These are phyloP conservation scores for Thinopyrum elongatum DNA, from an alignment of 176 grass and related monocot species.

Conservation along the genomic window DNA sequence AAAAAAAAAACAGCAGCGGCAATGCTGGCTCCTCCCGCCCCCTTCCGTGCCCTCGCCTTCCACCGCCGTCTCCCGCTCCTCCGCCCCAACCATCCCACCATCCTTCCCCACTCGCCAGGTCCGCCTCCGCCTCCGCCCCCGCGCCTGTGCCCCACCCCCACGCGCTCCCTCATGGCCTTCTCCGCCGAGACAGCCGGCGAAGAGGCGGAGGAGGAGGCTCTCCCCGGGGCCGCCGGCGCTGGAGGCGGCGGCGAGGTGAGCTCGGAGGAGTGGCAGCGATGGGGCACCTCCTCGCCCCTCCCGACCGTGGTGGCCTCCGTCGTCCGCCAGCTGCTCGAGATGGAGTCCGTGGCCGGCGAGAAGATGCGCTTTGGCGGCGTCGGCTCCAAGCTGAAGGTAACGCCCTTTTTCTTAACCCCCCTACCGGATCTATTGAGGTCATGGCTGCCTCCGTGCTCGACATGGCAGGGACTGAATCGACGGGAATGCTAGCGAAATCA, in stretches of 20 bases:
- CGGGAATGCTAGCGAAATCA: background rate
- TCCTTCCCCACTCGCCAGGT: background rate
- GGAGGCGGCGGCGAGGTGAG: constrained; percentile 33
- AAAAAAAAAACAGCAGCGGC: constrained; percentile 15
- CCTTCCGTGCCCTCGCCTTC: constrained; percentile 33
- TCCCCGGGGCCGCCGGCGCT: background rate
- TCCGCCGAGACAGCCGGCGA: constrained; percentile 25
- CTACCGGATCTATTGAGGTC: background rate
- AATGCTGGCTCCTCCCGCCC: constrained; percentile 40
- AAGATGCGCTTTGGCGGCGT: constrained; percentile 76
- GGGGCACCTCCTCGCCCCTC: constrained; percentile 76
- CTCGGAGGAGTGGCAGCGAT: constrained; percentile 64
- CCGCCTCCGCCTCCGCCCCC: constrained; percentile 2
- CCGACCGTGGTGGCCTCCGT: constrained; percentile 45
- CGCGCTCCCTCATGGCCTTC: constrained; percentile 26
- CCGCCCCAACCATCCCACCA: background rate
- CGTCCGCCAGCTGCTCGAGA: constrained; percentile 49
- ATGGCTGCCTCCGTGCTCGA: background rate
- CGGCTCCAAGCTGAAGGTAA: constrained; percentile 75
- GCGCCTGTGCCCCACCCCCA: background rate
- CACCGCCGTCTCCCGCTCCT: constrained; percentile 21
- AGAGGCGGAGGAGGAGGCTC: constrained; percentile 22
- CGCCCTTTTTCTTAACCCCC: background rate
- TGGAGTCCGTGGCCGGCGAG: constrained; percentile 44
- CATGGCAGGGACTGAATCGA: background rate